phyloP scores from a whole-genome alignment of 805 yeast species.

The Teunomyces pallodes region DNA sequence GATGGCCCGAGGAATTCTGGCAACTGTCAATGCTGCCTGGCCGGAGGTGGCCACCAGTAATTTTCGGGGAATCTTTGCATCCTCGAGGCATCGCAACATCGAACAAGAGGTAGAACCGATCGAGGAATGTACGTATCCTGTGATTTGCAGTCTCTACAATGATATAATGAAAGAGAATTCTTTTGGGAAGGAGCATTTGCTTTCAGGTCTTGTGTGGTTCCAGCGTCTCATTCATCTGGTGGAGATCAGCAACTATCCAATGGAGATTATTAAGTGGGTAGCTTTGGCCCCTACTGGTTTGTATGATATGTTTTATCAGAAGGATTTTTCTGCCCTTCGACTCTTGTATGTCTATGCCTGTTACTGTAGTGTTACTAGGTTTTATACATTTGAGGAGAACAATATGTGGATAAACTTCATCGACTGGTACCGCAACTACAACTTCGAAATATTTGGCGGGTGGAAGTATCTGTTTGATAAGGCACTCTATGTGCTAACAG shows the following conservation, averaged over 20 bases:
- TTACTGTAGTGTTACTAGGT: conserved; percentile 18
- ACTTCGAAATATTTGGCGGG: conserved; percentile 9
- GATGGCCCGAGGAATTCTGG: conserved; percentile 16
- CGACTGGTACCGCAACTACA: conserved; percentile 17
- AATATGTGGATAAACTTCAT: conserved; percentile 32
- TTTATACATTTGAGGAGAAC: conserved; percentile 12
- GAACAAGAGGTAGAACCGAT: conserved; percentile 6
- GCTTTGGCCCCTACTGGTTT: conserved; percentile 15
- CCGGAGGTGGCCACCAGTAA: neutral
- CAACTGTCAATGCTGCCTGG: conserved; percentile 1
- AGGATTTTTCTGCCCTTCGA: conserved; percentile 24
- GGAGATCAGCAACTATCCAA: conserved; percentile 20
- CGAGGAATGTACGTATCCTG: conserved; percentile 1
- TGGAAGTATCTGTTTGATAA: conserved; percentile 14
- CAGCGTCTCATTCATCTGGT: conserved; percentile 13
- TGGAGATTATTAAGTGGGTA: conserved; percentile 31
- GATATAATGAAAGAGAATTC: neutral
- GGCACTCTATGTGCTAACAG: conserved; percentile 6
- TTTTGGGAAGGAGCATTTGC: conserved; percentile 3
- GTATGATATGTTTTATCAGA: conserved; percentile 16
- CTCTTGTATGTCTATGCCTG: conserved; percentile 22
- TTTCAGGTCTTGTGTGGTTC: conserved; percentile 10
- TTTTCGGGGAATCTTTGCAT: neutral
- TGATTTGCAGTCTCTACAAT: neutral
- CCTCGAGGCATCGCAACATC: conserved; percentile 2